Percentiles rank a stretch among this genome's conserved stretches.
Conservation (phyloP, 805 yeast species). For the Candida khao-thaluensis region DNA sequence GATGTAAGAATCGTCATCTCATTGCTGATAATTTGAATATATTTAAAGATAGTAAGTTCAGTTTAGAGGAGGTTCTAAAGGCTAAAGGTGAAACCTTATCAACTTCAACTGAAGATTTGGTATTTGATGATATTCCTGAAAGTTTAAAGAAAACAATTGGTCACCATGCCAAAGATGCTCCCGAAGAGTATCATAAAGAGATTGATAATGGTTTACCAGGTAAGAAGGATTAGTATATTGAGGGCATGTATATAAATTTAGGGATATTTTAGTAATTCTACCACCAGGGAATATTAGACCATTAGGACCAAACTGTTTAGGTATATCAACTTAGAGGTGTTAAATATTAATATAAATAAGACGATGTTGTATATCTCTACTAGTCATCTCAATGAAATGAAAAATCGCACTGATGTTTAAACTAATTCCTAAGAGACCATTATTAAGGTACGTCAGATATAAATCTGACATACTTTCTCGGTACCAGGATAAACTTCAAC, state of each 20-base stretch:
- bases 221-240: background rate
- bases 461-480: conserved; percentile 10
- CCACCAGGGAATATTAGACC: too few species aligned
- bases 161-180: conserved; percentile 68
- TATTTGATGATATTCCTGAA: conserved; percentile 67
- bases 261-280: too few species aligned
- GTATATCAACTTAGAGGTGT: too few species aligned
- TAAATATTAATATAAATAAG: too few species aligned
- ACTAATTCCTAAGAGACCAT: background rate
- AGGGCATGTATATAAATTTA: too few species aligned
- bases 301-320: too few species aligned
- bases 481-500: conserved; percentile 33
- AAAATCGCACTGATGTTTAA: background rate
- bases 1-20: conserved; percentile 82
- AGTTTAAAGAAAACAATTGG: conserved; percentile 51
- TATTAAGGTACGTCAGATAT: background rate
- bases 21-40: conserved; percentile 77
- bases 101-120: conserved; percentile 63
- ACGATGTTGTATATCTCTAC: too few species aligned
- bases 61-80: conserved; percentile 73
- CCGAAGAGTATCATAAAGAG: conserved; percentile 33
- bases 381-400: too few species aligned
- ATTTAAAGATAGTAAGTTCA: conserved; percentile 73
- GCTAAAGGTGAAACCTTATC: conserved; percentile 76
- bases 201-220: conserved; percentile 12